Evolutionary conservation across 2,329 filamentous ascomycete species (phyloP), one percentile per base, ranked within the genome.

Genomic region (Apiospora kogelbergensis): DNA sequence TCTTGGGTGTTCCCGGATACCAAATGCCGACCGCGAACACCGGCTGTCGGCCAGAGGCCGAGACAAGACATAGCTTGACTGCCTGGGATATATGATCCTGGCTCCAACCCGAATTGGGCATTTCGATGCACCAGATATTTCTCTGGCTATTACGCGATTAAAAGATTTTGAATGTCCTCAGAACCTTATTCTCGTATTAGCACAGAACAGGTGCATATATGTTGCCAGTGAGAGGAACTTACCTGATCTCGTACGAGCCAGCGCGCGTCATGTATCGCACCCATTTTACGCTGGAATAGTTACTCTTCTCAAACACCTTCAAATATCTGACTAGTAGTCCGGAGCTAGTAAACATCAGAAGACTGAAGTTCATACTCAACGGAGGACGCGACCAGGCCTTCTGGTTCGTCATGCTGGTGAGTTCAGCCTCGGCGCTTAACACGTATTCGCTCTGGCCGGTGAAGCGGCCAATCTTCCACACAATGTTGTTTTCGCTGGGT

Each of bases 381-480:
- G 96, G 96, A 65, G 97, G 97, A 67, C 96, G 87, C 74, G 93
- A 97, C 97, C 96, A 99, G 3, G 94, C 93, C 78, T 97, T 97
- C 80, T 98, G 95, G 76, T 97, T 97, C 64, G 97, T 99, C 95
- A 98, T 99, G 80, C 92, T 94, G 6, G 94, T 97, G 75, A 99
- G 84, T 68, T 92, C 92, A 53, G 96, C 96, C 81, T 99, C 97
- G 11, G 96, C 96, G 75, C 92, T 97, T 69, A 99, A 86, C 15
- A 99, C 95, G 73, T 92, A 99, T 81, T 99, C 96, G 82, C 92
- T 95, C 82, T 98, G 94, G n/a, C 96, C 96, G 0, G 95, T 96
- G 82, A 99, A 99, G n/a, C 96, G 89, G 15, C 95, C 92, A 74
- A 99, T 98, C 86, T 98, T 98, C 96, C 96, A 99, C 15, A 98